A percentile compares a stretch with the other conserved stretches of the same genome.
Evolutionary conservation across 495 filamentous ascomycete genomes (phyloP).

Genomic region (Talaromyces trachyspermus): DNA sequence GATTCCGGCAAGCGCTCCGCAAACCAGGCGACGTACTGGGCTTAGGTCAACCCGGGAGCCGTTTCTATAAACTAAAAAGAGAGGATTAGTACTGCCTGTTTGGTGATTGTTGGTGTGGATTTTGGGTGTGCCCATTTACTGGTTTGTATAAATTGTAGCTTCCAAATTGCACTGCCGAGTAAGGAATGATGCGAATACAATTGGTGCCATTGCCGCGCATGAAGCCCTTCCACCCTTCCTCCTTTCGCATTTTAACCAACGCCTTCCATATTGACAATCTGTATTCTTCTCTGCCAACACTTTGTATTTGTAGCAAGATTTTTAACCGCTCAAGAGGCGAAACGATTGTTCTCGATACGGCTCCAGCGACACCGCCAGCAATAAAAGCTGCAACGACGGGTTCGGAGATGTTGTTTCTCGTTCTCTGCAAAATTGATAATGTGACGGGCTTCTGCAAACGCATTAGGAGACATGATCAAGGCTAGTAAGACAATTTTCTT

Average conservation of each 20-base stretch:
- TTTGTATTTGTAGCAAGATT: slow-evolving; percentile 95
- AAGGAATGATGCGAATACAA: slow-evolving; percentile 95
- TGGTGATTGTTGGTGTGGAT: neutral
- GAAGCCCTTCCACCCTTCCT: slow-evolving; percentile 93
- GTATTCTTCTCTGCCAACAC: slow-evolving; percentile 82
- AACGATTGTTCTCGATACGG: slow-evolving; percentile 94
- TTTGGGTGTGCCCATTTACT: slow-evolving; percentile 43
- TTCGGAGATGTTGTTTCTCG: slow-evolving; percentile 36
- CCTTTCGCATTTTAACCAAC: slow-evolving; percentile 86
- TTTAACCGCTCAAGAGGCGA: slow-evolving; percentile 93
- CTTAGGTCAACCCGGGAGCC: slow-evolving; percentile 59
- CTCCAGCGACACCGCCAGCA: slow-evolving; percentile 91
- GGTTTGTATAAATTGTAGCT: slow-evolving; percentile 96
- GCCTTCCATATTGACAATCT: slow-evolving; percentile 84
- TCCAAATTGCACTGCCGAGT: slow-evolving; percentile 95
- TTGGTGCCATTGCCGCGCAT: slow-evolving; percentile 98
- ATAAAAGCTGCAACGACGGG: slow-evolving; percentile 87
- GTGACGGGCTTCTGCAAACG: neutral
- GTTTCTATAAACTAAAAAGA: slow-evolving; percentile 65
- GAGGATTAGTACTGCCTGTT: slow-evolving; percentile 4
- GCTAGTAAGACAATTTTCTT: no score
- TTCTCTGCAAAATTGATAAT: slow-evolving; percentile 11
- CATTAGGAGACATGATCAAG: neutral
- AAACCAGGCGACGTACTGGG: slow-evolving; percentile 64
- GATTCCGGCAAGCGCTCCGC: slow-evolving; percentile 84